Base-by-base conservation (phyloP, 2,329 filamentous ascomycete genomes). In the Fusarium robinianum region DNA sequence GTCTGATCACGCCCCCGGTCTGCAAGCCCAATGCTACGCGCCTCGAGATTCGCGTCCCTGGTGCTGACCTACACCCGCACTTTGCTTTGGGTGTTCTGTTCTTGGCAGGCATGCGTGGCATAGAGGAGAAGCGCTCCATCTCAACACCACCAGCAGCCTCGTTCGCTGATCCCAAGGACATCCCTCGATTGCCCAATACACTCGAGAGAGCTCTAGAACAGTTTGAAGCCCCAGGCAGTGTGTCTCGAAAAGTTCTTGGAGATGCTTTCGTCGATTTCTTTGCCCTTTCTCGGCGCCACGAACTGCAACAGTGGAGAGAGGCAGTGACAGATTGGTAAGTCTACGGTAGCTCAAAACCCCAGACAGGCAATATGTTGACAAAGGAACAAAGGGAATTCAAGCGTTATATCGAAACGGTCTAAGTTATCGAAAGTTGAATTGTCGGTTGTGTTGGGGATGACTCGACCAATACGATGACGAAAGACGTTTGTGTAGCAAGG, bases 321-420 rank as follows among this genome's bases (percentile, higher is more conserved):
- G 85, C 85, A n/a, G 84, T 88, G 8, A 88, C 85, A 16, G 85
- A 88, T 66, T 88, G 85, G 85, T 86, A 74, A 67, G 82, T 80
- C 6, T n/a, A 8, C 6, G 5, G 7, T 5, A n/a, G n/a, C 16
- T 21, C 14, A 18, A n/a, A 5, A 24, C 22, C 15, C 8, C 6
- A 9, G 2, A 2, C 8, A 5, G 10, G 2, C 18, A 7, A 15
- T 6, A 6, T 5, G 6, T 30, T 26, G n/a, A 25, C 21, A 26
- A 25, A 21, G 1, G 8, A 11, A 10, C 19, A 11, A 8, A 41
- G 43, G 37, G 43, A 41, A 16, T 35, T 46, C 14, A 46, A 46
- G 19, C 23, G 37, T 15, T 41, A 46, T 17, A 37, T 41, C 6
- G 43, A 46, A 22, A 33, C 18, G 2, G 37, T 46, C 8, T 37